These are phyloP conservation scores for Centrapalus pauciflorus DNA, from an alignment of 129 eudicot genomes.

Conservation along the genomic window DNA sequence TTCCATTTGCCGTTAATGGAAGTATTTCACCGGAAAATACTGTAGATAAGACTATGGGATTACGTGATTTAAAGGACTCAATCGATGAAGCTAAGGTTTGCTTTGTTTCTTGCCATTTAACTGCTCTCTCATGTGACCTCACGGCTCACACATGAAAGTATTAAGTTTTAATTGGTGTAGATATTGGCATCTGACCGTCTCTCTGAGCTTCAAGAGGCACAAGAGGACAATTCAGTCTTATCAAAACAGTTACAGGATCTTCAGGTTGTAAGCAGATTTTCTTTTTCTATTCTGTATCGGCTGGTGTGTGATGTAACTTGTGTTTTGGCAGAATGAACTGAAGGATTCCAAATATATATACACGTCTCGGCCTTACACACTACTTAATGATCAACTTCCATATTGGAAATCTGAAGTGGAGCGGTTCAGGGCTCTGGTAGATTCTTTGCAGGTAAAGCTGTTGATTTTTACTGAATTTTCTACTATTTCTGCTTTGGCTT, in stretches of 20 bases:
- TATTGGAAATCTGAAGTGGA: conserved; percentile 83
- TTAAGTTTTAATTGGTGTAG: conserved; percentile 34
- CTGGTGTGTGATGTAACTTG: conserved; percentile 18
- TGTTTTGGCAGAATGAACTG: conserved; percentile 59
- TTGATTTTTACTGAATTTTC: background rate
- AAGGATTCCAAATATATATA: conserved; percentile 58
- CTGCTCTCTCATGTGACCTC: conserved; percentile 1
- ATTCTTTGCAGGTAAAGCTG: conserved; percentile 68
- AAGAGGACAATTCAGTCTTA: conserved; percentile 62
- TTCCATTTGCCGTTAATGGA: conserved; percentile 61
- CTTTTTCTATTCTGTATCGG: background rate
- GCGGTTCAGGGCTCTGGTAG: conserved; percentile 53
- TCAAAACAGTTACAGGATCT: conserved; percentile 83
- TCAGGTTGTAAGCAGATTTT: conserved; percentile 44
- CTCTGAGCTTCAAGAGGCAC: conserved; percentile 89
- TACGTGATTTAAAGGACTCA: conserved; percentile 71
- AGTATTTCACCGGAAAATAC: conserved; percentile 61
- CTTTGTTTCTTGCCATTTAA: background rate
- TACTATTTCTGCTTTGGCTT: background rate
- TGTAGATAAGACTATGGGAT: conserved; percentile 60
- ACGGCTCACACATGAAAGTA: background rate
- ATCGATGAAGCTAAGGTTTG: conserved; percentile 82
- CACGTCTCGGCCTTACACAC: conserved; percentile 68
- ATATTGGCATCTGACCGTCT: conserved; percentile 84
- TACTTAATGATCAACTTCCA: conserved; percentile 81